These are phyloP conservation scores for Volvariella volvacea DNA, from an alignment of 1,284 basidiomycete species.

Conservation along the genomic window DNA sequence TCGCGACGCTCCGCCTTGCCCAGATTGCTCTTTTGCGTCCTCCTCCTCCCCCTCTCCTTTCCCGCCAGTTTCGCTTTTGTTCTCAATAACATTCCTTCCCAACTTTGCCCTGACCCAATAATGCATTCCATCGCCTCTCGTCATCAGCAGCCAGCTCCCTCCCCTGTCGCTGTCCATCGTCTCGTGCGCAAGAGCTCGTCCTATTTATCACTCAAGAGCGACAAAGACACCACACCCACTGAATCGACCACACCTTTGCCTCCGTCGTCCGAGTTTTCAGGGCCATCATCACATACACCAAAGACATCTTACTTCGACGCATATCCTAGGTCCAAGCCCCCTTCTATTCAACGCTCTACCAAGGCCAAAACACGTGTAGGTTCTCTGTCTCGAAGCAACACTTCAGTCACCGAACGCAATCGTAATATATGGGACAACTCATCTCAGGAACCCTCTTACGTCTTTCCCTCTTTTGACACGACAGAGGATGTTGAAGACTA, in stretches of 20 bases:
- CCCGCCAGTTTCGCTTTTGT: background rate
- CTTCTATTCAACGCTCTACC: slow-evolving; percentile 14
- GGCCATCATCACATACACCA: slow-evolving; percentile 14
- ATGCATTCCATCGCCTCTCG: slow-evolving; percentile 32
- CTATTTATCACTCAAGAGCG: slow-evolving; percentile 46
- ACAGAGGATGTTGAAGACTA: slow-evolving; percentile 17
- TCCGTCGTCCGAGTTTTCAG: slow-evolving; percentile 18
- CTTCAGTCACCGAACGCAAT: background rate
- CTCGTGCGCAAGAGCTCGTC: slow-evolving; percentile 45
- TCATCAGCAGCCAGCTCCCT: slow-evolving; percentile 15
- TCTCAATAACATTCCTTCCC: slow-evolving; percentile 10
- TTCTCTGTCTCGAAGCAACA: background rate
- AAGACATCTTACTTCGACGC: slow-evolving; percentile 28
- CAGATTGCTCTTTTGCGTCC: slow-evolving; percentile 4
- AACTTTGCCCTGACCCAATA: slow-evolving; percentile 8
- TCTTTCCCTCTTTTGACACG: slow-evolving; percentile 28
- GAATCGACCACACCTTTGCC: slow-evolving; percentile 18
- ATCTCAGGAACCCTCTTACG: slow-evolving; percentile 17
- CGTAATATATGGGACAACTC: background rate
- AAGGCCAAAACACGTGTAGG: slow-evolving; percentile 15
- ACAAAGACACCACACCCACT: slow-evolving; percentile 37
- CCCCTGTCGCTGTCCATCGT: slow-evolving; percentile 25
- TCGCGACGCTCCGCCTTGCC: background rate
- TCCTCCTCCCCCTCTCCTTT: slow-evolving; percentile 9
- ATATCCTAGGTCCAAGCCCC: slow-evolving; percentile 21